Evolutionary conservation across 176 grass and related monocot genomes (phyloP).

Genomic region (Aegilops tauschii): DNA sequence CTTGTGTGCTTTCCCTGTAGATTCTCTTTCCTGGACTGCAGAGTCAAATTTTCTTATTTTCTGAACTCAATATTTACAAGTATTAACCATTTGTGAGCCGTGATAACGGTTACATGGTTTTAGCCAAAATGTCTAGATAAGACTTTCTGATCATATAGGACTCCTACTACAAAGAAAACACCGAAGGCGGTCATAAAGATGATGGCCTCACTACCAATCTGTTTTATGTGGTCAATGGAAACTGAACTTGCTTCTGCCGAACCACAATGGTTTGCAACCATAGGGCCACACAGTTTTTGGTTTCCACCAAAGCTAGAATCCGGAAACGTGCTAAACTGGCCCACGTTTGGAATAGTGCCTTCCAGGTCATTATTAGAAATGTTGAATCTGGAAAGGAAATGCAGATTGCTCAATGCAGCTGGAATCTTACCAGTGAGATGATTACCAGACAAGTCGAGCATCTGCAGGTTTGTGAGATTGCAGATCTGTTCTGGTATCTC

Average conservation of each 20-base stretch:
- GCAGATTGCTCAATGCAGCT: background rate
- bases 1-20: background rate
- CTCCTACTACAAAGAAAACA: constrained; percentile 26
- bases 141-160: constrained; percentile 32
- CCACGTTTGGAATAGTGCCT: constrained; percentile 28
- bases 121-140: background rate
- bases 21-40: background rate
- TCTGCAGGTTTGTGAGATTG: constrained; percentile 31
- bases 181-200: background rate
- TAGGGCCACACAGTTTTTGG: constrained; percentile 34
- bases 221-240: background rate
- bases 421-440: constrained; percentile 36
- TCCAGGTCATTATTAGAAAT: constrained; percentile 41
- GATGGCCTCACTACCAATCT: background rate
- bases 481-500: constrained; percentile 16
- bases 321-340: constrained; percentile 39
- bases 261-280: background rate
- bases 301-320: constrained; percentile 14
- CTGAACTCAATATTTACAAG: background rate
- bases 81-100: background rate
- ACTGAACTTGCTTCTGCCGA: background rate
- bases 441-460: constrained; percentile 39
- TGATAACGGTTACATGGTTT: background rate
- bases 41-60: background rate
- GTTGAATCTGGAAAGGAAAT: constrained; percentile 46